Base-by-base conservation (phyloP, 345 rosid genomes). In the Eucalyptus cloeziana region DNA sequence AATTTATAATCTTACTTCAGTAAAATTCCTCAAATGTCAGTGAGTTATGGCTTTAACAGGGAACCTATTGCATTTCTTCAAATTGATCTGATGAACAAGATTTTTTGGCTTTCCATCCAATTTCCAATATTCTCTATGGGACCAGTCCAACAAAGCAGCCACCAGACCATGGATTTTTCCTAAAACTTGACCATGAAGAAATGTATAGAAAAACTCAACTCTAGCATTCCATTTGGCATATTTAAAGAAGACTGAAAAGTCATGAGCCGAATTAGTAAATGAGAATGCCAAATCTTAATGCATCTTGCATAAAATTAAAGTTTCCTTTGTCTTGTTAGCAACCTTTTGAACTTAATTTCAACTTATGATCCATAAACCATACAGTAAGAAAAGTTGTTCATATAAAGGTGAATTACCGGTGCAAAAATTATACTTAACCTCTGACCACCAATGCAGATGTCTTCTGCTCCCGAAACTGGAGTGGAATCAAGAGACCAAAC, bases 381-480 rank as follows among this genome's bases (percentile, higher is more conserved):
- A 37, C 83, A 37, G 13, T 10, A 76, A 76, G 83, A 76, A 76
- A 76, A 76, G 25, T 10, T 37, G 15, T 37, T 5, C 45, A 37
- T 21, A 76, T 37, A 76, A 37, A 37, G 83, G 83, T 13, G 60
- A 87, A 79, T 88, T 93, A 96, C 99, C 92, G 98, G 99, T 91
- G 99, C 92, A 93, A 92, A 96, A 89, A 96, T 91, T 54, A 93
- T 90, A 7, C 89, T 94, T 92, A 97, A 90, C 88, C 89, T 93
- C 89, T 96, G 96, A 92, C 97, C 98, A 86, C 96, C 96, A 92
- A 97, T 94, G 90, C 92, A 93, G 52, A 97, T 94, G 40, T 95
- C 94, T 93, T 97, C 99, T 85, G 91, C 97, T 87, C 98, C 97
- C 88, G 95, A 93, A 92, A 96, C 95, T 56, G 93, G 93, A 86